A percentile compares a stretch with the other conserved stretches of the same genome.
Conservation (phyloP, 2,329 filamentous ascomycete species). For the Paecilomyces sp. region DNA sequence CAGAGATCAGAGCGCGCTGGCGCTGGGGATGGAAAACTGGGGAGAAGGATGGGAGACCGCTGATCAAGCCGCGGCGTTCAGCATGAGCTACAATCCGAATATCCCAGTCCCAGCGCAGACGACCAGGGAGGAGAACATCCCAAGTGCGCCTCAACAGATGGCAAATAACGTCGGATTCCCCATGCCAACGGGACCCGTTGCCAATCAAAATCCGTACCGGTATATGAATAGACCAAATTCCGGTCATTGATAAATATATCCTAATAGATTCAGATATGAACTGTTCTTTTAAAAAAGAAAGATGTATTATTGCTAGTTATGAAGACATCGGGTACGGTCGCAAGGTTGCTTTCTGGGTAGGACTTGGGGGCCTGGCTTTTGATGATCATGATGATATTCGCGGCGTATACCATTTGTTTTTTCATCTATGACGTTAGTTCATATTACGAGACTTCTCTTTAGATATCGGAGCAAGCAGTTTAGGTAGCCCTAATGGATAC, state of each 20-base stretch:
- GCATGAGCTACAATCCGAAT: conserved; percentile 8
- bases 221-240: not conserved
- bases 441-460: not conserved
- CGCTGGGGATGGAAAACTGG: conserved; percentile 59
- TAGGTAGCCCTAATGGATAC: too few relatives aligned
- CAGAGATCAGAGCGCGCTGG: conserved; percentile 54
- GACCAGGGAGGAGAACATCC: not conserved
- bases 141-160: not conserved
- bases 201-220: not conserved
- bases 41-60: conserved; percentile 19
- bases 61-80: conserved; percentile 8
- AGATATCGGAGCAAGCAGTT: too few relatives aligned
- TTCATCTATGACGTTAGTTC: not conserved
- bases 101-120: not conserved
- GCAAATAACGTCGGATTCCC: not conserved
- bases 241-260: not conserved
- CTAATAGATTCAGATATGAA: not conserved
- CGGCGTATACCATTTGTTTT: not conserved
- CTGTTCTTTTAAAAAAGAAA: not conserved
- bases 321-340: not conserved
- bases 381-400: not conserved
- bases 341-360: not conserved
- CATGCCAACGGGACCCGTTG: not conserved
- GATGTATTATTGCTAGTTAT: not conserved
- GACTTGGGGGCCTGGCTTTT: not conserved